These are phyloP conservation scores for Gentiana macrophylla DNA, from an alignment of 257 asterid species.

Conservation along the genomic window DNA sequence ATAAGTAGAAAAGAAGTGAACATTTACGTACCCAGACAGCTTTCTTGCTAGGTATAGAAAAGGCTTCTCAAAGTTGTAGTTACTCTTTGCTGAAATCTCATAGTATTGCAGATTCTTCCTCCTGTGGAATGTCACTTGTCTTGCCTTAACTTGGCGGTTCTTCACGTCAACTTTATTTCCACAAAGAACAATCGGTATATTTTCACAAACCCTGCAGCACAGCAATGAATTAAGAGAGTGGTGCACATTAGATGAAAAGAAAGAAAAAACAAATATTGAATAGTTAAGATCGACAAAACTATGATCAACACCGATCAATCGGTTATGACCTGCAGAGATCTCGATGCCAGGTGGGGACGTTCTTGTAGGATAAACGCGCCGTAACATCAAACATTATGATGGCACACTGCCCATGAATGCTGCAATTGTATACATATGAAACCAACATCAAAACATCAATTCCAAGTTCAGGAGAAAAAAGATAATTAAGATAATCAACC, in stretches of 20 bases:
- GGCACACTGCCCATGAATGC: conserved; percentile 93
- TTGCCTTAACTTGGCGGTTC: conserved; percentile 8
- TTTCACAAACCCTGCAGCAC: conserved; percentile 8
- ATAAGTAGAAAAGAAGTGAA: too few species aligned
- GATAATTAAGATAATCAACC: too few species aligned
- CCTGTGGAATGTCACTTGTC: conserved; percentile 10
- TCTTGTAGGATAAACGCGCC: conserved; percentile 80
- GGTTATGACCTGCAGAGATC: conserved; percentile 65
- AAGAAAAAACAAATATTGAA: too few species aligned
- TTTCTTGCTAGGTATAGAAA: conserved; percentile 8
- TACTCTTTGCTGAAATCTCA: background rate
- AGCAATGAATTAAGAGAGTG: too few species aligned
- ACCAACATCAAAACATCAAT: background rate
- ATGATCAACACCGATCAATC: too few species aligned
- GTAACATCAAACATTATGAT: conserved; percentile 90
- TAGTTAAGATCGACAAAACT: too few species aligned
- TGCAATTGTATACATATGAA: conserved; percentile 16
- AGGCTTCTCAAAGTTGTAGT: too few species aligned
- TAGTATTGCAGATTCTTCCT: conserved; percentile 5
- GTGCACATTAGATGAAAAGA: too few species aligned
- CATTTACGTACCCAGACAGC: conserved; percentile 1
- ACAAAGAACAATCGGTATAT: conserved; percentile 10
- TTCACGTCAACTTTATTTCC: conserved; percentile 9
- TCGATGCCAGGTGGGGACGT: conserved; percentile 94
- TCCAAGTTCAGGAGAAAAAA: background rate